Evolutionary conservation across 2,329 filamentous ascomycete species (phyloP), one percentile per base, ranked within the genome.

Genomic region (Monilinia fructigena): DNA sequence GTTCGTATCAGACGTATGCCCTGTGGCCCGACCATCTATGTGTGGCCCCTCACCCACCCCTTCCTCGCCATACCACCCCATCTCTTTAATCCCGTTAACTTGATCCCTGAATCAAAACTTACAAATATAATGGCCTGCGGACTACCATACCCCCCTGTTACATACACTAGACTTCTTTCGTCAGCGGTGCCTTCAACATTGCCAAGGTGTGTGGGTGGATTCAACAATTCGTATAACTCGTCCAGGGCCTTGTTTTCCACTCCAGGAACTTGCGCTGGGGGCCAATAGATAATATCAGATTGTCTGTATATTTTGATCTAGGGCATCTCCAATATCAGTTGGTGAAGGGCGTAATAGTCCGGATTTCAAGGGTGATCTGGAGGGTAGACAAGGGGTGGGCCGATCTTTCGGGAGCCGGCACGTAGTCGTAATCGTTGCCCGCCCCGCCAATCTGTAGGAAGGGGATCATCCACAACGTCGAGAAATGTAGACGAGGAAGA

Each of bases 381-480:
- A 16, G 58, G 31, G 18, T 70, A 53, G 10, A 35, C 14, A 16
- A 73, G 69, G n/a, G 73, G 68, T 12, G 79, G 75, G 31, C 76
- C 76, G 10, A 76, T 70, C 20, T 74, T 77, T 52, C 84, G 78
- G 40, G 80, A 78, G 3, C 82, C 81, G 12, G 84, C 77, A 35
- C 83, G 80, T 5, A 90, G 76, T 5, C 82, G 80, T 16, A 86
- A 76, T 23, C 78, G 68, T 61, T 77, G 77, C 4, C 74, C 72
- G 3, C 72, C 68, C 55, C 75, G 75, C 18, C 75, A 72, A 26
- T 75, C 70, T 42, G 75, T 78, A 66, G 76, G 78, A 2, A 74
- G 59, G 3, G 81, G 76, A 68, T 85, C 81, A 68, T 87, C 80
- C 7, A 88, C 82, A 0, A 90, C 74, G 70, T 90, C 87, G 6